Conservation (phyloP, 163 green algal genomes). For the Volvox carteri region DNA sequence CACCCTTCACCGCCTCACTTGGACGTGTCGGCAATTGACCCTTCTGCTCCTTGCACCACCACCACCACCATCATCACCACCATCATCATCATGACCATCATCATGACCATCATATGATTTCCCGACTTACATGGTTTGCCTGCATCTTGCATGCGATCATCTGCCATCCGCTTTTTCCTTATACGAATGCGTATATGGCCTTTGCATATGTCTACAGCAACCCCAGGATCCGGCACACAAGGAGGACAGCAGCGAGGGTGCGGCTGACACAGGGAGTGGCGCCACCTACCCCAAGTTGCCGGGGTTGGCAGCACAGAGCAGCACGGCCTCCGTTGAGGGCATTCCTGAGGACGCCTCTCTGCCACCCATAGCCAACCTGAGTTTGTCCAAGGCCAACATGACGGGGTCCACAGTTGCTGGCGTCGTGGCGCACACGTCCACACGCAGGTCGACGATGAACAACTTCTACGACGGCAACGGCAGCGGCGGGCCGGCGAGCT, state of each 20-base stretch:
- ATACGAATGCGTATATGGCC: too few relatives aligned
- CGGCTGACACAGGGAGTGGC: not conserved
- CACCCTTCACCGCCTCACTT: too few relatives aligned
- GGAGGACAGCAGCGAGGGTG: constrained; percentile 16
- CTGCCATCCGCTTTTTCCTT: too few relatives aligned
- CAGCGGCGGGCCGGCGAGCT: not conserved
- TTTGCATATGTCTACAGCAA: too few relatives aligned
- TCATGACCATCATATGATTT: too few relatives aligned
- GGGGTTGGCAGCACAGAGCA: constrained; percentile 51
- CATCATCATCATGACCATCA: too few relatives aligned
- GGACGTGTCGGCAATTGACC: too few relatives aligned
- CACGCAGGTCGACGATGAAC: constrained; percentile 33
- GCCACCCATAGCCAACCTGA: constrained; percentile 62
- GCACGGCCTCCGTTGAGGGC: constrained; percentile 40
- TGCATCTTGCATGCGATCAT: too few relatives aligned
- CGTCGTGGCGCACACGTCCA: constrained; percentile 23
- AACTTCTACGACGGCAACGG: constrained; percentile 10
- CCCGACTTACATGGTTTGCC: too few relatives aligned
- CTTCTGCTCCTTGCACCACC: too few relatives aligned
- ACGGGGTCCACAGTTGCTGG: constrained; percentile 22
- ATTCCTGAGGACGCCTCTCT: constrained; percentile 32
- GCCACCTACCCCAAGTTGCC: constrained; percentile 30
- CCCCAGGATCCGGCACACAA: constrained; percentile 15
- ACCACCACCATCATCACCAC: too few relatives aligned
- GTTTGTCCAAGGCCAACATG: constrained; percentile 58